Base-by-base conservation (phyloP, 257 asterid species). In the Jasminum sambac region DNA sequence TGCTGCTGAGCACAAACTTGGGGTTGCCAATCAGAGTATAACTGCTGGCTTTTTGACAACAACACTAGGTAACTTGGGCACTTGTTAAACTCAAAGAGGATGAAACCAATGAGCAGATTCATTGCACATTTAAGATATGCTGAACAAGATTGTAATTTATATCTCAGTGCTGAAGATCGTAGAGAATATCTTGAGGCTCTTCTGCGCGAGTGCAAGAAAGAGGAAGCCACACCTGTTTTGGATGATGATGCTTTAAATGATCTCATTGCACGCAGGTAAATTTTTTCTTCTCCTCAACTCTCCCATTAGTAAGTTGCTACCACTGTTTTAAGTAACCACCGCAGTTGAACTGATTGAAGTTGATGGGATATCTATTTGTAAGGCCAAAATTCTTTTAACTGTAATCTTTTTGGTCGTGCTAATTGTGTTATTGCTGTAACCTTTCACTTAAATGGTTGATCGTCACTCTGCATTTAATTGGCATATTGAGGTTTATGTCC, bases 1-100 rank as follows among this genome's bases (percentile, higher is more conserved):
- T 74, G 85, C 99, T 23, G 99, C 99, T 44, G 99, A 95, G 83
- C 99, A 95, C 87, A 95, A 95, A 84, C 99, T 95, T 74, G 99
- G 99, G 78, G 98, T 95, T 77, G 99, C 99, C 40, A 95, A 95
- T 81, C 99, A 95, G 83, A 95, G 99, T 85, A 95, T 95, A 74
- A 95, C 99, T 82, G 99, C 99, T 78, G 99, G 99, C 0, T 95
- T 95, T 95, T 95, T 72, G 98, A 95, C 83, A 95, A 95, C 59
- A 91, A 95, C 80, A 95, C 99, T 13, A 95, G 99, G 98, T 89
- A 67, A 63, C 69, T 71, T 21, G 58, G 68, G 2, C 60, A 50
- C 66, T 43, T 74, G 67, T 43, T 78, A 40, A 66, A 21, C 39
- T 66, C 38, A 55, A 19, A 68, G 60, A 68, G 40, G 64, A 60